phyloP scores from a whole-genome alignment of 139 green algal genomes.

The Chlamydomonas sphaeroides region DNA sequence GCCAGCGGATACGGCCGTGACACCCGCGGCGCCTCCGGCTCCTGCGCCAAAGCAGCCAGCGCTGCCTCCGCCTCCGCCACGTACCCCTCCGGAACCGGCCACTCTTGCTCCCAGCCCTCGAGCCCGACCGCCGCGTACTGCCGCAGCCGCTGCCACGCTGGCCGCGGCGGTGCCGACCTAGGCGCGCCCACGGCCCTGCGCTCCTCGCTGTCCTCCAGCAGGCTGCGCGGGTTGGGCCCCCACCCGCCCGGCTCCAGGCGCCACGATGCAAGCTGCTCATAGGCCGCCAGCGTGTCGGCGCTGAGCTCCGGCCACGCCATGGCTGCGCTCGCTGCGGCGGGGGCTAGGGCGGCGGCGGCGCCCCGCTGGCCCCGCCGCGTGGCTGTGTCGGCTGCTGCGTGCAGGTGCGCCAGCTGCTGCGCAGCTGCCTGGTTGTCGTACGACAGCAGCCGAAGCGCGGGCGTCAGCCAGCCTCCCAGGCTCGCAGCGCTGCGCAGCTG shows the following conservation, averaged over 20 bases:
- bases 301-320: background rate
- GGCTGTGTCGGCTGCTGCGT: background rate
- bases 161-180: too few species aligned
- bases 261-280: too few species aligned
- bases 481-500: conserved; percentile 26
- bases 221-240: background rate
- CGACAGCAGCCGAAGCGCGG: conserved; percentile 49
- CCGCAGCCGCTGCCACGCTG: background rate
- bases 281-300: background rate
- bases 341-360: too few species aligned
- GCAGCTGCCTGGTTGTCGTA: conserved; percentile 50
- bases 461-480: conserved; percentile 43
- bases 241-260: conserved; percentile 5
- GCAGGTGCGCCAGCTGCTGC: conserved; percentile 38
- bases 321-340: background rate
- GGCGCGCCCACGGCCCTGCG: background rate
- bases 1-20: background rate
- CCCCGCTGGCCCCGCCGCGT: background rate
- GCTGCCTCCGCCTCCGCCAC: background rate
- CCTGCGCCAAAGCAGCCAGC: background rate
- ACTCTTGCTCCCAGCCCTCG: too few species aligned
- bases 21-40: background rate
- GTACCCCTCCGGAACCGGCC: background rate
- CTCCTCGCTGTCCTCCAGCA: conserved; percentile 10
- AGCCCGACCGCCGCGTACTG: conserved; percentile 2